Evolutionary conservation across 441 rosid genomes (phyloP).

Genomic region (Capsella rubella): DNA sequence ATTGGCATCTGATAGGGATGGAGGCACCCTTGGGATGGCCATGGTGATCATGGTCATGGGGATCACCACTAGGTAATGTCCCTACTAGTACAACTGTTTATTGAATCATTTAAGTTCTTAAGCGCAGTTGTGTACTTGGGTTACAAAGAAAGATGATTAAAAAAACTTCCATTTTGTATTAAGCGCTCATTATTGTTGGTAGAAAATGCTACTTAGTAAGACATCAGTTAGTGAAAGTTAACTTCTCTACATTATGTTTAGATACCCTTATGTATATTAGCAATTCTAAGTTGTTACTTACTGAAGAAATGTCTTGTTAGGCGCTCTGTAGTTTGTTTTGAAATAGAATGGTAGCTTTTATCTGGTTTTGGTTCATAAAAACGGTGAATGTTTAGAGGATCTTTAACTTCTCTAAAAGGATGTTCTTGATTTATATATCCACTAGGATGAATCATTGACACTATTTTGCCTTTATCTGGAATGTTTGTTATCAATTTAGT

Average conservation of each 20-base stretch:
- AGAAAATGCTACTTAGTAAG: neutral
- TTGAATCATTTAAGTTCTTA: neutral
- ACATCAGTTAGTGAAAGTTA: neutral
- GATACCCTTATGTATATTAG: neutral
- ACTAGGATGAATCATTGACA: neutral
- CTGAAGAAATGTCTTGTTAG: neutral
- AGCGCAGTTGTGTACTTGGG: neutral
- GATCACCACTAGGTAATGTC: conserved; percentile 63
- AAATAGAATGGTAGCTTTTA: conserved; percentile 16
- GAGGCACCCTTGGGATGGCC: conserved; percentile 99
- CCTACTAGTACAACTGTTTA: neutral
- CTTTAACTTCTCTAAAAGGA: neutral
- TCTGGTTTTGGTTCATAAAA: neutral
- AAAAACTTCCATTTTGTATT: neutral
- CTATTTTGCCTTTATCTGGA: neutral
- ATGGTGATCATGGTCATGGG: conserved; percentile 71
- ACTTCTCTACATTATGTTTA: neutral
- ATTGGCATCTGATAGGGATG: conserved; percentile 66
- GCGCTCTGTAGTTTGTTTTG: conserved; percentile 11
- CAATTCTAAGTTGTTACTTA: conserved; percentile 1
- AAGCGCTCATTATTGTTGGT: neutral
- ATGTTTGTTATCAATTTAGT: conserved; percentile 9
- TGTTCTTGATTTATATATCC: neutral
- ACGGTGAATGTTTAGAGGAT: conserved; percentile 8
- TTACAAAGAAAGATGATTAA: neutral